Evolutionary conservation across 352 stramenopile genomes (phyloP), one percentile per base, ranked within the genome.

Genomic region (Phytophthora europaea): DNA sequence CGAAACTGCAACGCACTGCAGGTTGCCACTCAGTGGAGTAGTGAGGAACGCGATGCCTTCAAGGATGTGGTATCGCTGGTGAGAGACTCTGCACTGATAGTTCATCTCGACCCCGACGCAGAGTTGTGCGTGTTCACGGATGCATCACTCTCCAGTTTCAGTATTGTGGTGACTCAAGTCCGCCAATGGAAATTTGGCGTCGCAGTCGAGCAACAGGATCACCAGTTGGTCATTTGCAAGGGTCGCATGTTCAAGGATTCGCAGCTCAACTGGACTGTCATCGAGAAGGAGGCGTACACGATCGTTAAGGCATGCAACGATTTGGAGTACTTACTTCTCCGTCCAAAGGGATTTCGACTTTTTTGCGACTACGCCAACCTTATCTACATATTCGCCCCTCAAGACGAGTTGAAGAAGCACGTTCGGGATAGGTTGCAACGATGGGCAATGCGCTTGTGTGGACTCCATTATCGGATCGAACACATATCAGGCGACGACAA

Each of bases 381-480:
- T 15, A 15, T 15, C 8, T 43, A 43, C 13, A 43, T 43, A 10
- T 43, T 43, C 36, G 36, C 36, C 9, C 36, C 36, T 16, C 8
- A 15, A 15, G 36, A 16, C 9, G 36, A 43, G 36, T 15, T 43
- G 36, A 43, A 43, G 36, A 43, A 43, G 13, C 36, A 43, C 13
- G 36, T 43, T 43, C 36, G 36, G 15, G 36, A 43, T 6, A 43
- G 36, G 36, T 8, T 43, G 6, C 36, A 43, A 43, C 36, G 7
- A 2, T 43, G 36, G 36, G 36, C 36, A 15, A 43, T 43, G 36
- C 36, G 36, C 13, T 0, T 4, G 22, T 16, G 4, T 36, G 9
- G 76, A 71, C 40, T 79, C 75, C 31, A 43, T 8, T 43, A 43
- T 43, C 8, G 9, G 8, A 43, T 43, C 6, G 36, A 43, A 15